Percentiles rank a stretch among this genome's conserved stretches.
Evolutionary conservation across 73 alveolate species (phyloP).

Genomic region (Paramecium pentaurelia): DNA sequence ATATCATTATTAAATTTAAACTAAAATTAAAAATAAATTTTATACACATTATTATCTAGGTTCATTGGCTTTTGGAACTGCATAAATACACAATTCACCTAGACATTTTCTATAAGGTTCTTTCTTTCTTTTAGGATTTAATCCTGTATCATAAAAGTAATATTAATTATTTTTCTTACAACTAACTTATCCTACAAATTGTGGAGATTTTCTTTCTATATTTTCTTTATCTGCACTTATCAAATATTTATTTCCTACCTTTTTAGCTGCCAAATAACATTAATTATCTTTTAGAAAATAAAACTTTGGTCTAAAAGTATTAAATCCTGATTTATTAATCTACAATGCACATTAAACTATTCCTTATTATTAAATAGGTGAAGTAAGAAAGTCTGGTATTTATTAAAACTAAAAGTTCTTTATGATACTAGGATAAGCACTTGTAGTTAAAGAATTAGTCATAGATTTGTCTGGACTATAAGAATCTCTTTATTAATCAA

Average conservation of each 20-base stretch:
- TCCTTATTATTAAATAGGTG: neutral
- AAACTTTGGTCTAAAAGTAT: conserved; percentile 22
- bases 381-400: neutral
- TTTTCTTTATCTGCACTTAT: neutral
- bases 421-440: neutral
- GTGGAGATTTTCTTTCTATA: neutral
- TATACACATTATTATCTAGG: neutral
- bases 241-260: neutral
- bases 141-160: neutral
- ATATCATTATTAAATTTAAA: neutral
- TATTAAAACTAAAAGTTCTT: neutral
- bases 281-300: neutral
- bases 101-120: neutral
- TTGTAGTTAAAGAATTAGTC: neutral
- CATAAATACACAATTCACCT: neutral
- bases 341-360: neutral
- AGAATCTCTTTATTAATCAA: neutral
- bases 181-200: conserved; percentile 1
- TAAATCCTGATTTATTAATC: conserved; percentile 12
- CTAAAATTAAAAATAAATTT: neutral
- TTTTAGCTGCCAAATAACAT: conserved; percentile 10
- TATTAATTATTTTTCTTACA: neutral
- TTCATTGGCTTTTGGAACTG: neutral
- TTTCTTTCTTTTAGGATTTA: neutral
- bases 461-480: neutral